Evolutionary conservation across 768 basidiomycete species (phyloP), one percentile per base, ranked within the genome.

Genomic region (Hypsizygus marmoreus): DNA sequence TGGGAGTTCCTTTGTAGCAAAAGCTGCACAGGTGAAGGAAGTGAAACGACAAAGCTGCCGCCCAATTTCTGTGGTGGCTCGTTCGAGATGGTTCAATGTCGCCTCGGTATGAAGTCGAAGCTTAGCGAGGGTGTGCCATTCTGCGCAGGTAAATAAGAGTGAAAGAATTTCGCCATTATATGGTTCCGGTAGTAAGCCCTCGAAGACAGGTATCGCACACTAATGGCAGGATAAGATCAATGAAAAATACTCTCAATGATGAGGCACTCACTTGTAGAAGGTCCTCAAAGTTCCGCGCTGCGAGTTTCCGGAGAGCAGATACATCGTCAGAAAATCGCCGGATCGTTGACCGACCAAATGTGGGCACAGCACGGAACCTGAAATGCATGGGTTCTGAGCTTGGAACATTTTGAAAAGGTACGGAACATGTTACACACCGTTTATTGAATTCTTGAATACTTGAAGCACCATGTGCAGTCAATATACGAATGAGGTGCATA

Each of bases 51-150:
- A 42, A 4, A 49, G 25, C 12, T 16, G 28, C 6, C 40, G 16
- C 4, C 52, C 52, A 10, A 54, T 46, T 7, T 38, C 40, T 4
- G 28, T 23, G 0, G 55, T 57, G 13, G 11, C 29, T 9, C 31
- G 17, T 13, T 43, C 25, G 4, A 51, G 36, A 16, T 20, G 8
- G 3, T 42, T 8, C 12, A 49, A 9, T 28, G 54, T 6, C 11
- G 0, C 17, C 1, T 58, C 48, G 0, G 57, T 56, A 29, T 61
- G 60, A 17, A 59, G 38, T 1, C 50, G 53, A 4, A 49, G 32
- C 34, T 49, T 49, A 30, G 47, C 68, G 1, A 66, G 52, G 3
- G 61, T 57, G 37, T 71, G 67, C 66, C 66, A 70, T 7, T 58
- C 46, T 0, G 54, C 59, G 2, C 59, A 37, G 4, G 40, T 26